A percentile compares a stretch with the other conserved stretches of the same genome.
phyloP scores from a whole-genome alignment of 1,139 yeast genomes.

The Casaregolazyma suthepensis region DNA sequence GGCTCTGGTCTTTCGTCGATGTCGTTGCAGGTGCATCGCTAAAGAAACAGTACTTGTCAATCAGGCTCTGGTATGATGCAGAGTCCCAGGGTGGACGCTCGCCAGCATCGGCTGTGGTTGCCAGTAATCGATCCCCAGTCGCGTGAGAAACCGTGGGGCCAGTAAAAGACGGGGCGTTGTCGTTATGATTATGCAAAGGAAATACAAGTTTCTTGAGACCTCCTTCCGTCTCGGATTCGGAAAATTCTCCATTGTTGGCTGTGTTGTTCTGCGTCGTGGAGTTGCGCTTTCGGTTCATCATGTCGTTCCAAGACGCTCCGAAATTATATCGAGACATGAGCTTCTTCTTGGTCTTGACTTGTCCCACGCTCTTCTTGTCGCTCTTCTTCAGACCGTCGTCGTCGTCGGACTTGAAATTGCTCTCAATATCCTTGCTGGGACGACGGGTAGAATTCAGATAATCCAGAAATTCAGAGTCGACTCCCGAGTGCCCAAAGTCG shows the following conservation, averaged over 20 bases:
- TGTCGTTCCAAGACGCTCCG: conserved; percentile 30
- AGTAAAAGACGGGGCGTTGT: conserved; percentile 4
- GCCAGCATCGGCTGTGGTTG: conserved; percentile 4
- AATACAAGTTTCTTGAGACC: conserved; percentile 9
- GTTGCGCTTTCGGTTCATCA: conserved; percentile 7
- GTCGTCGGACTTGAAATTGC: not conserved
- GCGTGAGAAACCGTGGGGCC: conserved; percentile 12
- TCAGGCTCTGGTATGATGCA: conserved; percentile 57
- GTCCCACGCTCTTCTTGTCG: conserved; percentile 1
- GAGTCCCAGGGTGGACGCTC: conserved; percentile 42
- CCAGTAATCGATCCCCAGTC: conserved; percentile 8
- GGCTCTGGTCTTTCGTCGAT: not conserved
- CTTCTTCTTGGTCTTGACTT: conserved; percentile 14
- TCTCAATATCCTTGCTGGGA: not conserved
- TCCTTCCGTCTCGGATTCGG: conserved; percentile 7
- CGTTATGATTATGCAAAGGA: conserved; percentile 3
- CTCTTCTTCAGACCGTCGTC: not conserved
- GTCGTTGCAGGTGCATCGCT: conserved; percentile 20
- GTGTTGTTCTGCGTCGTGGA: conserved; percentile 9
- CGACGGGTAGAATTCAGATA: not conserved
- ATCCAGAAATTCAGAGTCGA: conserved; percentile 12
- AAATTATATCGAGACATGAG: conserved; percentile 35
- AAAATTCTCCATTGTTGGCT: conserved; percentile 11
- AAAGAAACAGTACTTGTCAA: conserved; percentile 70
- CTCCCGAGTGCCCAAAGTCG: conserved; percentile 9